Evolutionary conservation across 2,329 filamentous ascomycete species (phyloP).

Genomic region (Colletotrichum lindemuthianum): DNA sequence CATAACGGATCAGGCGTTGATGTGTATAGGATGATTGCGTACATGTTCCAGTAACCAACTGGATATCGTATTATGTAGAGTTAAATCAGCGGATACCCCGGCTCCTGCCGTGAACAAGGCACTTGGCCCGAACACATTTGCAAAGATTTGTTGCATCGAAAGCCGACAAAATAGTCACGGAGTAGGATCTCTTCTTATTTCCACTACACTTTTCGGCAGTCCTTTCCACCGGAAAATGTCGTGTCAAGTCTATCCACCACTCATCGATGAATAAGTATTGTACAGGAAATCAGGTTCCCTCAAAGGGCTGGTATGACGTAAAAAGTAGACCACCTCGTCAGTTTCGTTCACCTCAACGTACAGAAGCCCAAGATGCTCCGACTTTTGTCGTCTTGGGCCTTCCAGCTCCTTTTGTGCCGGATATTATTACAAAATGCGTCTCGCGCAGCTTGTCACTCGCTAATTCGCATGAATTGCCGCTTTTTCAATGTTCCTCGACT

Average conservation of each 20-base stretch:
- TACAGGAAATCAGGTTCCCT: conserved; percentile 24
- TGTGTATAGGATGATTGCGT: conserved; percentile 28
- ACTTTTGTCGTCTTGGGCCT: background rate
- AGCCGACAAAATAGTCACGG: background rate
- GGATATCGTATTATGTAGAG: conserved; percentile 26
- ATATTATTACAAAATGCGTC: conserved; percentile 31
- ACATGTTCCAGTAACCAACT: conserved; percentile 17
- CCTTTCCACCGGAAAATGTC: conserved; percentile 19
- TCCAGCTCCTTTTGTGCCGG: conserved; percentile 17
- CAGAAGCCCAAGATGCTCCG: background rate
- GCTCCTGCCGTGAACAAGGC: conserved; percentile 19
- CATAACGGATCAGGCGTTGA: conserved; percentile 29
- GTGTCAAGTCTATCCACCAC: conserved; percentile 24
- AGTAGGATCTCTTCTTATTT: conserved; percentile 21
- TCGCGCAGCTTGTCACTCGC: background rate
- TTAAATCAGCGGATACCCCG: conserved; percentile 29
- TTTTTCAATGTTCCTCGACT: too few relatives aligned
- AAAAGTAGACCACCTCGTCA: background rate
- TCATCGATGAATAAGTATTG: conserved; percentile 17
- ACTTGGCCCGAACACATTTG: background rate
- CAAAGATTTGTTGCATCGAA: background rate
- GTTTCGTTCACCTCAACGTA: conserved; percentile 7
- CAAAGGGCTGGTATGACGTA: conserved; percentile 5
- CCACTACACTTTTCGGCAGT: conserved; percentile 1
- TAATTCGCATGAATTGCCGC: background rate